Evolutionary conservation across 1,139 yeast genomes (phyloP).

Genomic region (Petasospora fabianii): DNA sequence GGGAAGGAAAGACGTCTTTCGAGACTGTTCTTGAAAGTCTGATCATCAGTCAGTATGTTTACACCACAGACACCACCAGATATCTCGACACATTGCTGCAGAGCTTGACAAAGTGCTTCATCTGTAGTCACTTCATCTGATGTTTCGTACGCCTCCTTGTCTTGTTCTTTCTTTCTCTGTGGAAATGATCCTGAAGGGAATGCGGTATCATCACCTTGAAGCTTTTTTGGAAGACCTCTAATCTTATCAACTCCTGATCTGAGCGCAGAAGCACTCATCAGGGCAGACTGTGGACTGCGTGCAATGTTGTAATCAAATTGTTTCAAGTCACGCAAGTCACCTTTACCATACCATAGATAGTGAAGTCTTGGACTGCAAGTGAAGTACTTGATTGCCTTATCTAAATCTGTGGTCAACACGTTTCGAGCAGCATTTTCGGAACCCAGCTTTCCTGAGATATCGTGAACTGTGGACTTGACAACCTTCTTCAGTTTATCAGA

Average conservation of each 20-base stretch:
- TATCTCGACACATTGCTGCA: background rate
- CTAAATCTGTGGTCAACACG: conserved; percentile 49
- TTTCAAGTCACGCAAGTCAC: conserved; percentile 29
- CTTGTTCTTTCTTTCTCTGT: conserved; percentile 9
- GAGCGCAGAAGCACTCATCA: conserved; percentile 17
- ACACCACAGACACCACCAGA: background rate
- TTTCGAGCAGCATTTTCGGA: conserved; percentile 40
- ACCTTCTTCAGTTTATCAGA: conserved; percentile 61
- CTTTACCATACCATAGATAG: conserved; percentile 48
- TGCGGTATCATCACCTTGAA: conserved; percentile 18
- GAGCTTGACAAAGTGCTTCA: background rate
- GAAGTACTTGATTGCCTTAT: conserved; percentile 38
- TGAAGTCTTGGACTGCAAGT: conserved; percentile 44
- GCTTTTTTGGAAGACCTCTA: conserved; percentile 25
- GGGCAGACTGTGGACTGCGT: conserved; percentile 5
- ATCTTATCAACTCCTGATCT: conserved; percentile 32
- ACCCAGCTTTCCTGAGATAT: conserved; percentile 42
- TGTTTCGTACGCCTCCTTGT: background rate
- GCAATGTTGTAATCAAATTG: conserved; percentile 23
- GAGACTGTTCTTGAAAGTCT: conserved; percentile 27
- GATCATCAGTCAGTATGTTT: conserved; percentile 11
- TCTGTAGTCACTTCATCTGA: background rate
- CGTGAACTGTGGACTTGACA: conserved; percentile 74
- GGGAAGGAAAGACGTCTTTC: conserved; percentile 48
- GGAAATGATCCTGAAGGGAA: conserved; percentile 1